phyloP scores from a whole-genome alignment of 129 eudicot genomes.

The Escallonia herrerae region DNA sequence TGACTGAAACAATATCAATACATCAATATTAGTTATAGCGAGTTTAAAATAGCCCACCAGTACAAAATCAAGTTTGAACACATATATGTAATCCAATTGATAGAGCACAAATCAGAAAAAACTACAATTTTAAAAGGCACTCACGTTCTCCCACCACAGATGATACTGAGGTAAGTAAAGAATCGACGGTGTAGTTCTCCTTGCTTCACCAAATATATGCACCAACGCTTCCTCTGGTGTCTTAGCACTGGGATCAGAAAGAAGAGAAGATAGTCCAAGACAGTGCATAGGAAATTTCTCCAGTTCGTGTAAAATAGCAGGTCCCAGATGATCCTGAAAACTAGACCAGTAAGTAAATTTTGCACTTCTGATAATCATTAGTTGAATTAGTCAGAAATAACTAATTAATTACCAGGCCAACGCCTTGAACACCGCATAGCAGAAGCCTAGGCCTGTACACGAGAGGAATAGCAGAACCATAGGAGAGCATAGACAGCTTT shows the following conservation, averaged over 20 bases:
- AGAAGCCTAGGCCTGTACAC: slow-evolving; percentile 92
- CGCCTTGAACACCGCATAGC: slow-evolving; percentile 68
- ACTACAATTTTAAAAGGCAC: slow-evolving; percentile 13
- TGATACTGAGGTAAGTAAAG: slow-evolving; percentile 90
- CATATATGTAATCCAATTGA: too few relatives aligned
- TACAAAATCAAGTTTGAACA: too few relatives aligned
- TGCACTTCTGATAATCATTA: slow-evolving; percentile 1
- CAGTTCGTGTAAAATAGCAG: slow-evolving; percentile 87
- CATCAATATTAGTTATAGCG: not conserved
- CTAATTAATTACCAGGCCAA: slow-evolving; percentile 70
- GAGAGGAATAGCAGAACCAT: slow-evolving; percentile 81
- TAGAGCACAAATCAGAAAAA: slow-evolving; percentile 6
- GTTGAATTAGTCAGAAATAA: slow-evolving; percentile 5
- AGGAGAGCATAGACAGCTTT: slow-evolving; percentile 81
- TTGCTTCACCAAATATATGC: slow-evolving; percentile 91
- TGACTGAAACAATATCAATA: slow-evolving; percentile 48
- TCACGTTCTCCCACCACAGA: slow-evolving; percentile 98
- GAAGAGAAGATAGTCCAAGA: slow-evolving; percentile 92
- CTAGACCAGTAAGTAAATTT: slow-evolving; percentile 26
- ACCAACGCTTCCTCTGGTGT: slow-evolving; percentile 99
- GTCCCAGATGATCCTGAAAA: slow-evolving; percentile 95
- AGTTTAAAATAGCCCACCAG: too few relatives aligned
- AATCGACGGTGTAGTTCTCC: slow-evolving; percentile 94
- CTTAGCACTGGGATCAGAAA: slow-evolving; percentile 98
- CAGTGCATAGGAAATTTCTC: slow-evolving; percentile 96